Conservation (phyloP, 768 basidiomycete genomes). For the Imleria badia region DNA sequence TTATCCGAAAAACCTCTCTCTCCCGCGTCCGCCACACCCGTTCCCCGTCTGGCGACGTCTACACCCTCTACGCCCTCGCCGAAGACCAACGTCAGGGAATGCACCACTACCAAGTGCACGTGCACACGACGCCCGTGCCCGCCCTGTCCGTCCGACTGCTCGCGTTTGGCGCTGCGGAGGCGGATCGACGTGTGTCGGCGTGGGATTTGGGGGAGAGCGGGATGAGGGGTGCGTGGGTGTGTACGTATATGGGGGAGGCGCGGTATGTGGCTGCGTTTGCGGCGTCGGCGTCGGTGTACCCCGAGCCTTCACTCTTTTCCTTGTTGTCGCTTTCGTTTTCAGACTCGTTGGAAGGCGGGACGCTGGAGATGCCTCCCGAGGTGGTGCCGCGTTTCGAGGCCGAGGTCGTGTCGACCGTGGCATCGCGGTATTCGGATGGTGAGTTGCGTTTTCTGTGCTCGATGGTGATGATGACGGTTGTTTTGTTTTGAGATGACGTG, state of each 20-base stretch:
- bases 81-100: slow-evolving; percentile 39
- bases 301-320: too few relatives aligned
- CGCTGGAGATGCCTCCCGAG: neutral
- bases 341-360: too few relatives aligned
- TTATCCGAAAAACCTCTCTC: slow-evolving; percentile 36
- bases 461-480: neutral
- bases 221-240: neutral
- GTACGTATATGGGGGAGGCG: neutral
- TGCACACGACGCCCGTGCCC: neutral
- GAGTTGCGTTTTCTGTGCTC: neutral
- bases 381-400: neutral
- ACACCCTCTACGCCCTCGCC: slow-evolving; percentile 38
- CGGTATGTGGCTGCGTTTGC: neutral
- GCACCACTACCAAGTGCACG: slow-evolving; percentile 39
- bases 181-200: neutral
- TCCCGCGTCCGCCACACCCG: slow-evolving; percentile 36
- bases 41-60: slow-evolving; percentile 36
- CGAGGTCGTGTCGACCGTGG: neutral
- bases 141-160: neutral
- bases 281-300: neutral
- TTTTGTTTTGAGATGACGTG: neutral
- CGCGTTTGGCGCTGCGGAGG: neutral
- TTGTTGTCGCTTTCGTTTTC: too few relatives aligned
- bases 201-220: neutral
- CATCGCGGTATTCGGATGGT: neutral